Evolutionary conservation across 768 basidiomycete genomes (phyloP).

Genomic region (Collybiopsis confluens): DNA sequence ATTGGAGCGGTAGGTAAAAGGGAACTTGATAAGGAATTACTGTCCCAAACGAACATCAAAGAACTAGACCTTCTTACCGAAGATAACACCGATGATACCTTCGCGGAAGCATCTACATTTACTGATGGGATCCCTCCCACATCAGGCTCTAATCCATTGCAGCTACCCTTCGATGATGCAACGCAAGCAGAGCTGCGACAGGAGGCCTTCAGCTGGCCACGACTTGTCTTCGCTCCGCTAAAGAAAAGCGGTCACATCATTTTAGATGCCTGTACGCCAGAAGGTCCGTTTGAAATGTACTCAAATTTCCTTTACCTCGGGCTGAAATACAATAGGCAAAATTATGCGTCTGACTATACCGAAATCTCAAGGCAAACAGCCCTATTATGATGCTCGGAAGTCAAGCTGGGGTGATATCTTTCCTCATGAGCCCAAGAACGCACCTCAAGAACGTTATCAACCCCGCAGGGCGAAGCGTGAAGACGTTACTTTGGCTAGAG

Average conservation of each 20-base stretch:
- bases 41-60: constrained; percentile 25
- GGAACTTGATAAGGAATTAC: constrained; percentile 32
- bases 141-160: neutral
- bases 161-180: neutral
- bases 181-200: constrained; percentile 53
- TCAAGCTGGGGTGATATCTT: constrained; percentile 93
- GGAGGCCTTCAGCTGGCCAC: constrained; percentile 86
- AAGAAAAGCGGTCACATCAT: constrained; percentile 91
- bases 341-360: constrained; percentile 91
- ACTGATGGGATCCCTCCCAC: constrained; percentile 1
- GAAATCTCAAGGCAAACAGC: constrained; percentile 92
- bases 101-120: neutral
- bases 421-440: constrained; percentile 82
- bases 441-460: constrained; percentile 60
- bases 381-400: constrained; percentile 93
- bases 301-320: neutral
- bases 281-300: constrained; percentile 49
- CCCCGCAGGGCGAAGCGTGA: constrained; percentile 25
- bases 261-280: constrained; percentile 79
- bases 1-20: constrained; percentile 50
- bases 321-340: constrained; percentile 53
- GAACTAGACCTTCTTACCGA: constrained; percentile 39
- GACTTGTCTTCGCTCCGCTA: constrained; percentile 87
- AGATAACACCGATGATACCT: constrained; percentile 11
- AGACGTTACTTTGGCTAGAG: constrained; percentile 25